Evolutionary conservation across 257 asterid species (phyloP).

Genomic region (Capsicum chinense): DNA sequence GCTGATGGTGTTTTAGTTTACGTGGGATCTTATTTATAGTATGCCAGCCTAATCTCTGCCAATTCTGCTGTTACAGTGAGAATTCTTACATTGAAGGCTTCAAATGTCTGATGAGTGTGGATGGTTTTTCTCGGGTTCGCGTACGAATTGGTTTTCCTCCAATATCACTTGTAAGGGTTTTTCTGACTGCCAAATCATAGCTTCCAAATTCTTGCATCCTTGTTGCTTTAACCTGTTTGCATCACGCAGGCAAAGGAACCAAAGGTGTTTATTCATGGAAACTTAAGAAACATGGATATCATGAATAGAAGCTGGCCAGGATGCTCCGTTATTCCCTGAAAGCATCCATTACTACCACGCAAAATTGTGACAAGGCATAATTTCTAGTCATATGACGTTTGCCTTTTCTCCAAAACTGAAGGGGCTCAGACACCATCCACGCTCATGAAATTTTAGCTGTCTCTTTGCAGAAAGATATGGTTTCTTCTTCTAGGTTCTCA

Average conservation of each 20-base stretch:
- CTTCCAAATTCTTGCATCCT: background rate
- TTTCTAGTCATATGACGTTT: background rate
- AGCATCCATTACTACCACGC: background rate
- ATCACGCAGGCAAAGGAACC: slow-evolving; percentile 60
- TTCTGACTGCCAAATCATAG: background rate
- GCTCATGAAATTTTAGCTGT: background rate
- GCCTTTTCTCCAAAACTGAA: background rate
- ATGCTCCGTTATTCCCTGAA: slow-evolving; percentile 45
- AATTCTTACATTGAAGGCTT: slow-evolving; percentile 65
- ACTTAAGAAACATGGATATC: slow-evolving; percentile 46
- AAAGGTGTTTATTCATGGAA: slow-evolving; percentile 73
- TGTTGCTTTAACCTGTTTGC: background rate
- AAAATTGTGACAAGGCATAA: background rate
- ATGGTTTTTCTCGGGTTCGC: slow-evolving; percentile 69
- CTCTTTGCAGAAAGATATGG: background rate
- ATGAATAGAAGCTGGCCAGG: slow-evolving; percentile 66
- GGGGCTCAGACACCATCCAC: background rate
- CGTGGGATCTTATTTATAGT: background rate
- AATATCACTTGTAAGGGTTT: slow-evolving; percentile 59
- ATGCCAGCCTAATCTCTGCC: background rate
- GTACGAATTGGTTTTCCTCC: slow-evolving; percentile 68
- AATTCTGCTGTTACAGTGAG: slow-evolving; percentile 58
- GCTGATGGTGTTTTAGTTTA: background rate
- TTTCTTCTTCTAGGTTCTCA: background rate
- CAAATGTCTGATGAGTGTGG: slow-evolving; percentile 61